These are phyloP conservation scores for Maudiozyma turicensis DNA, from an alignment of 805 yeast genomes.

Conservation along the genomic window DNA sequence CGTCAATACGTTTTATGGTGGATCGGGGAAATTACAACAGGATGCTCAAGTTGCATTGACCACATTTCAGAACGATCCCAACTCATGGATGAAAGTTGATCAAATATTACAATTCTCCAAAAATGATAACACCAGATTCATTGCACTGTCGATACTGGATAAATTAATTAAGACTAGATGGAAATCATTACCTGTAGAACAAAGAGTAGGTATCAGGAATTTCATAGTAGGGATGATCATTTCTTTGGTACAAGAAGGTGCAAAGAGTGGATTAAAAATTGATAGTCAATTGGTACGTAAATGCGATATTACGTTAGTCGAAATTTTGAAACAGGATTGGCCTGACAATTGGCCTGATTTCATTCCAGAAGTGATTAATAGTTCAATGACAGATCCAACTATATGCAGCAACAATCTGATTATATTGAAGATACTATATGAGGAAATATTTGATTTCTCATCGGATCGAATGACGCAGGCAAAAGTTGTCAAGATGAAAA, in stretches of 20 bases:
- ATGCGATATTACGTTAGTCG: constrained; percentile 85
- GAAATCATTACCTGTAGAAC: constrained; percentile 81
- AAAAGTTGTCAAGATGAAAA: constrained; percentile 67
- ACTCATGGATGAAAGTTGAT: constrained; percentile 89
- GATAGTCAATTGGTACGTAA: constrained; percentile 77
- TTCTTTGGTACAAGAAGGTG: constrained; percentile 72
- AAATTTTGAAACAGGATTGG: constrained; percentile 94
- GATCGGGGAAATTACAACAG: constrained; percentile 55
- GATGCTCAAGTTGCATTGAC: constrained; percentile 61
- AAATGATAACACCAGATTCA: constrained; percentile 78
- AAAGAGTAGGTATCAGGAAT: constrained; percentile 83
- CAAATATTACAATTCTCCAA: constrained; percentile 66
- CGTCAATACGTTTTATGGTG: constrained; percentile 72
- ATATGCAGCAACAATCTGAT: constrained; percentile 96
- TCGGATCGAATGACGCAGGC: constrained; percentile 93
- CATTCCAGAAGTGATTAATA: constrained; percentile 78
- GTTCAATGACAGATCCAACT: constrained; percentile 72
- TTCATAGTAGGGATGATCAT: constrained; percentile 89
- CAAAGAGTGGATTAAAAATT: constrained; percentile 36
- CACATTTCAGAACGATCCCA: constrained; percentile 84
- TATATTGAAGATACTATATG: constrained; percentile 74
- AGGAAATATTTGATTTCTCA: constrained; percentile 88
- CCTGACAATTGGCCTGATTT: constrained; percentile 95
- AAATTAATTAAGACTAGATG: constrained; percentile 80
- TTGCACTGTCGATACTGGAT: constrained; percentile 82